Percentiles rank a stretch among this genome's conserved stretches.
Evolutionary conservation across 2,329 filamentous ascomycete genomes (phyloP).

Genomic region (Ophiostoma australiae): DNA sequence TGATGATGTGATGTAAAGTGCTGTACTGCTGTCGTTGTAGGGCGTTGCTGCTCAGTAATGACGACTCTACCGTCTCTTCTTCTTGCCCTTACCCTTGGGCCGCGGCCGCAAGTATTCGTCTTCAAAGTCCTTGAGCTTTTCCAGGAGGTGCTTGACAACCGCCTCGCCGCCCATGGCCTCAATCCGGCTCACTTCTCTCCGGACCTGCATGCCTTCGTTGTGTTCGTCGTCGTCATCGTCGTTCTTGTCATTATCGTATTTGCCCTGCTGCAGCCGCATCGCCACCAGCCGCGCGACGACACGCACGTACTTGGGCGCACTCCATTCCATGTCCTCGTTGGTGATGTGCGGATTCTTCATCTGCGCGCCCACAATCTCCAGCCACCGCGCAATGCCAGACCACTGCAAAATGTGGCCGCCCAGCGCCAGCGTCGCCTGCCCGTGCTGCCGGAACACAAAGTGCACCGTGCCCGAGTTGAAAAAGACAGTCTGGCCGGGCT

Average conservation of each 20-base stretch:
- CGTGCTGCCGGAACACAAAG: slow-evolving; percentile 34
- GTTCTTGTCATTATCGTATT: not conserved
- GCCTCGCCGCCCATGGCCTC: slow-evolving; percentile 26
- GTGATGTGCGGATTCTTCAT: slow-evolving; percentile 32
- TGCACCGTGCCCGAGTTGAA: slow-evolving; percentile 36
- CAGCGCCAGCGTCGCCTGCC: slow-evolving; percentile 33
- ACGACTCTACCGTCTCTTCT: not conserved
- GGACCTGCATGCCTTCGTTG: not conserved
- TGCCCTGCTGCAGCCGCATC: slow-evolving; percentile 20
- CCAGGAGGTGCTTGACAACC: slow-evolving; percentile 26
- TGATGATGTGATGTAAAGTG: not conserved
- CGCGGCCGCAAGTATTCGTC: slow-evolving; percentile 21
- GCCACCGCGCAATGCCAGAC: slow-evolving; percentile 34
- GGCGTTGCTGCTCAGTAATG: not conserved
- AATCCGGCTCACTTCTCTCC: not conserved
- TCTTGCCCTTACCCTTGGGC: slow-evolving; percentile 15
- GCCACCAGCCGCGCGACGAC: slow-evolving; percentile 27
- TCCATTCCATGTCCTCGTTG: slow-evolving; percentile 34
- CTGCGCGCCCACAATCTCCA: slow-evolving; percentile 32
- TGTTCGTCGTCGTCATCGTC: not conserved
- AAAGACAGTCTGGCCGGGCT: slow-evolving; percentile 36
- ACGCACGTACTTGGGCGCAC: slow-evolving; percentile 29
- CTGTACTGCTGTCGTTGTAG: not conserved
- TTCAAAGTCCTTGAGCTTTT: slow-evolving; percentile 25
- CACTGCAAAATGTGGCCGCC: slow-evolving; percentile 36